Evolutionary conservation across 768 basidiomycete genomes (phyloP), one percentile per base, ranked within the genome.

Genomic region (Mycena vitilis): DNA sequence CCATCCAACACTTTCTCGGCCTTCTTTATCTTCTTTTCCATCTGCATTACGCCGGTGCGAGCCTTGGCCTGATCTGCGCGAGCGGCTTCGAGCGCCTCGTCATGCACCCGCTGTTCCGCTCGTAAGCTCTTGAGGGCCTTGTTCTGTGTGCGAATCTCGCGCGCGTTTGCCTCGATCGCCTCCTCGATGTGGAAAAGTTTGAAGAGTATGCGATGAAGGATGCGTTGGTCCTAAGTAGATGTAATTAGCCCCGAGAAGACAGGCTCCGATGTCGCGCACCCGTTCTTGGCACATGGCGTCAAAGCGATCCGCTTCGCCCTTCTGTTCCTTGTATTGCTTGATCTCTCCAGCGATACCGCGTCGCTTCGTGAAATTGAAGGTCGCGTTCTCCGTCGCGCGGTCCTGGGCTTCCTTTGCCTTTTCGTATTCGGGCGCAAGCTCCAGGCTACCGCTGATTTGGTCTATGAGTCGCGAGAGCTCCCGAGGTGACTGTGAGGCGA

Each of bases 301-400:
- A 73, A 96, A 98, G 49, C 92, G 84, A 71, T 95, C 93, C 5
- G 96, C 95, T 76, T 99, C 97, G 6, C 87, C 88, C 79, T 96
- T 95, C 81, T 99, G 98, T 76, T 98, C 96, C 81, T 95, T 95
- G 81, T 96, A 99, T 75, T 97, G 95, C 78, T 94, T 96, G 72
- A 98, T 96, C 78, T 99, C 98, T 10, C 94, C 94, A 0, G 95
- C 87, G 69, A 99, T 96, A 12, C 95, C 95, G 60, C 96, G 87
- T 53, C 97, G 89, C 77, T 97, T 98, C 6, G 92, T 93, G 77
- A 96, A 98, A 78, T 97, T 98, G 81, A 93, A 91, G 0, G 95
- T 97, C 3, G 96, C 95, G 64, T 94, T 93, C 74, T 98, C 98
- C 0, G 95, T 96, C 7, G 96, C 96, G 56, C 91, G 88, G 11